These are phyloP conservation scores for Gilbertella persicaria DNA, from an alignment of 371 early-diverging fungal species.

Conservation along the genomic window DNA sequence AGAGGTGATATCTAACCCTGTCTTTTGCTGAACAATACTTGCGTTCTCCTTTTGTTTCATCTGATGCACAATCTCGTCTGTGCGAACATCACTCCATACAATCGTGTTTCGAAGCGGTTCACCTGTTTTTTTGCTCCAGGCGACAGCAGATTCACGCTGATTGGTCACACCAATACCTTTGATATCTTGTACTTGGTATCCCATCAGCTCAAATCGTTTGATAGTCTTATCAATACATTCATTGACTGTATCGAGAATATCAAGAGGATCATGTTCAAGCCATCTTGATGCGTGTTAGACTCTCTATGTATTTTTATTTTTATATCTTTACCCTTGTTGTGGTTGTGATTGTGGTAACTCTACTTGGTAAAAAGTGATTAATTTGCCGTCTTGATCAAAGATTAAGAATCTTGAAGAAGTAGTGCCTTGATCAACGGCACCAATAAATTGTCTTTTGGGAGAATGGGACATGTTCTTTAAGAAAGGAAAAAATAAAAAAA, in stretches of 20 bases:
- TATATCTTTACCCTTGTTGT: slow-evolving; percentile 75
- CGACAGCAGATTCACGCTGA: slow-evolving; percentile 92
- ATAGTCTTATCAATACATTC: slow-evolving; percentile 72
- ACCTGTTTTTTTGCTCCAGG: slow-evolving; percentile 86
- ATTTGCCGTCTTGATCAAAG: slow-evolving; percentile 73
- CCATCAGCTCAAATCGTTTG: slow-evolving; percentile 63
- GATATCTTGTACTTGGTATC: slow-evolving; percentile 63
- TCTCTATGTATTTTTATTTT: neutral
- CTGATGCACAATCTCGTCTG: slow-evolving; percentile 68
- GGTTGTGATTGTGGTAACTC: slow-evolving; percentile 78
- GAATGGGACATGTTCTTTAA: neutral
- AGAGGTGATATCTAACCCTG: slow-evolving; percentile 89
- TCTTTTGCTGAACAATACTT: slow-evolving; percentile 53
- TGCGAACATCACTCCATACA: slow-evolving; percentile 94
- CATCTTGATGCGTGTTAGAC: slow-evolving; percentile 51
- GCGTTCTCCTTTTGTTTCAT: slow-evolving; percentile 46
- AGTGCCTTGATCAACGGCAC: slow-evolving; percentile 94
- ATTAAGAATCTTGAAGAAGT: slow-evolving; percentile 89
- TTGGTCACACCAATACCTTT: slow-evolving; percentile 90
- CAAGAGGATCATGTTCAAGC: slow-evolving; percentile 89
- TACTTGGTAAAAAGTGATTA: slow-evolving; percentile 75
- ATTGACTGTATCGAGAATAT: slow-evolving; percentile 72
- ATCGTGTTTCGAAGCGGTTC: slow-evolving; percentile 87
- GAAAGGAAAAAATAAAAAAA: slow-evolving; percentile 1
- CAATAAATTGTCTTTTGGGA: slow-evolving; percentile 70